Evolutionary conservation across 768 basidiomycete genomes (phyloP), one percentile per base, ranked within the genome.

Genomic region (Tulasnella sp.): DNA sequence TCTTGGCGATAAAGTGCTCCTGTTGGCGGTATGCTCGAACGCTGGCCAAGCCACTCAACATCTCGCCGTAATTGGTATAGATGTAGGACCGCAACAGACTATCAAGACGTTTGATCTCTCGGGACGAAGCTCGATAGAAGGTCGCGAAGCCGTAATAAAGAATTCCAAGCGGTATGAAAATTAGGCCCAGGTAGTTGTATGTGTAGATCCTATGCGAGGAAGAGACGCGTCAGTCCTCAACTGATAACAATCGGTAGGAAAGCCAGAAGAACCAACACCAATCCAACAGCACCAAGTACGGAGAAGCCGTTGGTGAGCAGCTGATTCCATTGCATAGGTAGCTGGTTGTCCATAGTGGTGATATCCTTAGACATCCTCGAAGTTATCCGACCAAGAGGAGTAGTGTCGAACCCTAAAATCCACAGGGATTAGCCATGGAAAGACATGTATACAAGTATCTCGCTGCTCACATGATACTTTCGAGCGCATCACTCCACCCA

Each of bases 1-100:
- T 98, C 59, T 90, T 86, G 5, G 70, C 69, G 46, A 77, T 71
- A 75, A 96, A 98, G 12, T 92, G 78, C 2, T 45, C 54, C 7
- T 24, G 29, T 30, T 68, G 66, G 8, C 63, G 59, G 60, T 65
- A 68, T 0, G 68, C 67, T 4, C 68, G 63, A 25, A 69, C 66
- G 4, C 67, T 68, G 21, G 66, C 58, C 3, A 68, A 49, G n/a
- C 68, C 68, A 5, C 60, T 63, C 22, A 69, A 63, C n/a, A 66
- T 66, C 57, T 69, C 68, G 15, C 63, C 57, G 60, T 66, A 69
- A 0, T 59, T 60, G 7, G 67, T 65, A 34, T 49, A 49, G 22
- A 50, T 29, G 30, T 45, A 49, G 1, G 45, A 59, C 8, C 57
- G 45, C 21, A 49, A 34, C n/a, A 50, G 17, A 4, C 31, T 41